A percentile compares a stretch with the other conserved stretches of the same genome.
Conservation (phyloP, 2,329 filamentous ascomycete genomes). For the Colletotrichum australisinense region DNA sequence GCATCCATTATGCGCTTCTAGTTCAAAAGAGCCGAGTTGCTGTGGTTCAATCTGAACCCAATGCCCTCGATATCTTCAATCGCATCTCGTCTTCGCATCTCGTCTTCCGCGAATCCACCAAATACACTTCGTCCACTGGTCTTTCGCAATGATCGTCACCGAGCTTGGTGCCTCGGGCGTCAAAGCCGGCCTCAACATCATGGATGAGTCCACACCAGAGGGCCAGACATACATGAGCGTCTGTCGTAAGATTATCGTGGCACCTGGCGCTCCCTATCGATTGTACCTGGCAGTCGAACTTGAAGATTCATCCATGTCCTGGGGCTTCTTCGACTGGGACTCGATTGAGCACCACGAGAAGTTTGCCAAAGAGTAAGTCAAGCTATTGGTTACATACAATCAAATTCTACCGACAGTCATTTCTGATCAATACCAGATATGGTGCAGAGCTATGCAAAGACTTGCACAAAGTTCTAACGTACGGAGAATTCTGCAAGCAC, state of each 20-base stretch:
- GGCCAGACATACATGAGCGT: slow-evolving; percentile 33
- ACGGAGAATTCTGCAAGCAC: slow-evolving; percentile 40
- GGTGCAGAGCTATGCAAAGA: slow-evolving; percentile 37
- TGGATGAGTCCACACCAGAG: slow-evolving; percentile 36
- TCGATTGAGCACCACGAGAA: slow-evolving; percentile 40
- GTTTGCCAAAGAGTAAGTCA: slow-evolving; percentile 38
- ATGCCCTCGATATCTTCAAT: background rate
- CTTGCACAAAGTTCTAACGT: slow-evolving; percentile 35
- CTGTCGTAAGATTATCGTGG: slow-evolving; percentile 30
- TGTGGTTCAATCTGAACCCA: background rate
- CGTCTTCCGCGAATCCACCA: too few relatives aligned
- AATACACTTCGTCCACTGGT: background rate
- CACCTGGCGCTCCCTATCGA: slow-evolving; percentile 36
- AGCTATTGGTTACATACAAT: background rate
- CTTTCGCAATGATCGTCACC: slow-evolving; percentile 33
- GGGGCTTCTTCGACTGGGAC: slow-evolving; percentile 42
- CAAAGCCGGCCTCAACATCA: slow-evolving; percentile 37
- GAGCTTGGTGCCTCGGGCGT: slow-evolving; percentile 39
- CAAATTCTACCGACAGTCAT: background rate
- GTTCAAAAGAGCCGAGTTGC: background rate
- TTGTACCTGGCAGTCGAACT: slow-evolving; percentile 39
- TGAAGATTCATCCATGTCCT: slow-evolving; percentile 37
- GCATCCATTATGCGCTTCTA: background rate
- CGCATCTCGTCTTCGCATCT: too few relatives aligned
- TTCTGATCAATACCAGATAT: slow-evolving; percentile 14